Base-by-base conservation (phyloP, 345 rosid species). In the Eutrema yunnanense region DNA sequence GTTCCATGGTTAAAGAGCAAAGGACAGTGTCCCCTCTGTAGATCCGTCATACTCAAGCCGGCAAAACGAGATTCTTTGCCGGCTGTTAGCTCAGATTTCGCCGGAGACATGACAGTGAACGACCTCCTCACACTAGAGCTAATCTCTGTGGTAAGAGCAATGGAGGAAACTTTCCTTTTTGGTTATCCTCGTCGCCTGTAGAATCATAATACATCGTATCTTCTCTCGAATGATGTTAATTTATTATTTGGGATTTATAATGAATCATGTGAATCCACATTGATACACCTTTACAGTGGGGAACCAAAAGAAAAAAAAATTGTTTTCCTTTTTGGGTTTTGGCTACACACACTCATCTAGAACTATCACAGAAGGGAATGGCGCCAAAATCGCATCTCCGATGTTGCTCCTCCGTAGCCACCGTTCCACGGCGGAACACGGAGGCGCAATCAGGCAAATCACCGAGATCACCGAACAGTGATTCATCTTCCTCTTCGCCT, bases 11-110 rank as follows among this genome's bases (percentile, higher is more conserved):
- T 83, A 37, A 89, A 75, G 63, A 83, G 79, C 67, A 76, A 83
- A 6, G 84, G 87, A 27, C 87, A 83, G 42, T 93, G 96, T 72
- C 98, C 97, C 0, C 84, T 93, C 2, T 90, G 98, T 34, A 80
- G 98, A 75, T 83, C 37, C 49, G 64, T 67, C 1, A 61, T 93
- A 4, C 52, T 75, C n/a, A 86, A 86, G 11, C 78, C 69, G 3
- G 37, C 1, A 9, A 63, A 46, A 73, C 55, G 5, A 44, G 72
- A 41, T 0, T 50, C 72, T 27, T 30, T 77, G 12, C 50, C 16
- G 0, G 3, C 3, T 30, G 13, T 0, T 6, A 41, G 62, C 43
- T 59, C 53, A 56, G 13, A 61, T 37, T 38, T 67, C 42, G 9
- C 30, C 13, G 61, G 19, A 5, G 62, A 67, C 62, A 33, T 48